Conservation (phyloP, 2,329 filamentous ascomycete species). For the Ophiostoma ulmi region DNA sequence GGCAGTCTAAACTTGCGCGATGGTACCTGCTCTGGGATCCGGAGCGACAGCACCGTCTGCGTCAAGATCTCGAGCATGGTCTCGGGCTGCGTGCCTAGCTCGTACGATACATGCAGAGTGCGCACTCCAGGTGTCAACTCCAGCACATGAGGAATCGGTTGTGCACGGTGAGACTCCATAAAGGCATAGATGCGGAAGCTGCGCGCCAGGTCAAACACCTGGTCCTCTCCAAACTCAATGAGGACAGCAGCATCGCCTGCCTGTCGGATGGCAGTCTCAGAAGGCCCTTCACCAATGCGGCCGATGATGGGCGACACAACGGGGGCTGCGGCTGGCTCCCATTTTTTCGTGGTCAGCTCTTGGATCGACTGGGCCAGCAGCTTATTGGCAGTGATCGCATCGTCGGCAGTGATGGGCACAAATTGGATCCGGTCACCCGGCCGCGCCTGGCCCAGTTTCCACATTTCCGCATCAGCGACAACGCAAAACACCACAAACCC, state of each 20-base stretch:
- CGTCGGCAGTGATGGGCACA: not conserved
- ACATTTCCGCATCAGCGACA: conserved; percentile 34
- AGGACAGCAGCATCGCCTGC: conserved; percentile 8
- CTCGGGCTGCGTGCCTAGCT: not conserved
- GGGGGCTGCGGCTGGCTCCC: not conserved
- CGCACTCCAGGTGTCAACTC: conserved; percentile 7
- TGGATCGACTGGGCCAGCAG: not conserved
- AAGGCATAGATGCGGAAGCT: not conserved
- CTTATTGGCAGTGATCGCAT: not conserved
- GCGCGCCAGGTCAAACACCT: not conserved
- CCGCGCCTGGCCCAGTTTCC: conserved; percentile 37
- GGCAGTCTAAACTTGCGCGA: conserved; percentile 29
- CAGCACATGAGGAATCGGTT: not conserved
- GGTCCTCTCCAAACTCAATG: conserved; percentile 3
- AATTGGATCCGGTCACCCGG: conserved; percentile 30
- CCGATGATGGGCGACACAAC: not conserved
- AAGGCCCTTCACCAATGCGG: not conserved
- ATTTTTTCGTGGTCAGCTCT: not conserved
- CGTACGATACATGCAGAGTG: not conserved
- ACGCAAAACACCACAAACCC: conserved; percentile 34
- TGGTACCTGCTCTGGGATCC: conserved; percentile 14
- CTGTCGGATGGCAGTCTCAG: not conserved
- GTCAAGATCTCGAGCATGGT: not conserved
- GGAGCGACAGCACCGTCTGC: not conserved
- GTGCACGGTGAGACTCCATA: not conserved